Conservation (phyloP, 106 monocot species). For the Gastrodia elata region DNA sequence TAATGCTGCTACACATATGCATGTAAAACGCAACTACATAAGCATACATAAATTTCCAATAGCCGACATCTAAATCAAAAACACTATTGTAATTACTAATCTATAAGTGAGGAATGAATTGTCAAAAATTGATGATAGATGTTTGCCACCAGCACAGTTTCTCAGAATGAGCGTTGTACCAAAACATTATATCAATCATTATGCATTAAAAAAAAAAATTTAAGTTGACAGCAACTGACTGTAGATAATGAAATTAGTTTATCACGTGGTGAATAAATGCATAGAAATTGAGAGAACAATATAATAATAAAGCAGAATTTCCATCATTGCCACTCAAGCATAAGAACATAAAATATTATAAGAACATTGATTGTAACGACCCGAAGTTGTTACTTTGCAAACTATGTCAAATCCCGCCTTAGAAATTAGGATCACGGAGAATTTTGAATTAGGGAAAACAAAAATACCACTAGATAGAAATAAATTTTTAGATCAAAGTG, state of each 20-base stretch:
- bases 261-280: too few species aligned
- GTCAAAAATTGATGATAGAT: background rate
- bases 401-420: too few species aligned
- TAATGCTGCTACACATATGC: background rate
- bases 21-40: background rate
- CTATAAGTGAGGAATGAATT: background rate
- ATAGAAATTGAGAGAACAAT: too few species aligned
- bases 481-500: too few species aligned
- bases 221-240: background rate
- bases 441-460: too few species aligned
- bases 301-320: too few species aligned
- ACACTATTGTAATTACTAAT: background rate
- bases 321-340: too few species aligned
- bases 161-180: background rate
- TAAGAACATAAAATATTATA: too few species aligned
- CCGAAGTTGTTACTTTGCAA: too few species aligned
- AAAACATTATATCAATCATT: background rate
- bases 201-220: background rate
- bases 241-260: background rate
- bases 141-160: background rate
- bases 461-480: too few species aligned
- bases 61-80: background rate
- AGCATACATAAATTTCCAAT: background rate
- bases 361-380: too few species aligned
- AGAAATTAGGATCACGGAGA: too few species aligned